phyloP scores from a whole-genome alignment of 2,329 filamentous ascomycete species.

The Coccinonectria pachysandricola region DNA sequence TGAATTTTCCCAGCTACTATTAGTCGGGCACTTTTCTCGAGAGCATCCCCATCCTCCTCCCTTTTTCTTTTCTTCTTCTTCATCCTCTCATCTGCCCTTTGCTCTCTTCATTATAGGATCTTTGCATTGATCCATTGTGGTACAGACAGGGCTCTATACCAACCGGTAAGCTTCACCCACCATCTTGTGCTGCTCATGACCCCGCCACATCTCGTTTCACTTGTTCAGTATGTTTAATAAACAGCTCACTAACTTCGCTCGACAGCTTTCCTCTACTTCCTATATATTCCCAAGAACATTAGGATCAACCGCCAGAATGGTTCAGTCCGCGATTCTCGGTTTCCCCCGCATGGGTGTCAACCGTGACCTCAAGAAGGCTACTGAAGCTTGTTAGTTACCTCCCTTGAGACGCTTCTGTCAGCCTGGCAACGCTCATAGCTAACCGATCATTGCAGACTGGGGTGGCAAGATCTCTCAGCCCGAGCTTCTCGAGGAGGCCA shows the following conservation, averaged over 20 bases:
- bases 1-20: constrained; percentile 14
- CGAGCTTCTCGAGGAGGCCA: constrained; percentile 87
- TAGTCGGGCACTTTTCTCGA: constrained; percentile 13
- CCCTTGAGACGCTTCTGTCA: constrained; percentile 24
- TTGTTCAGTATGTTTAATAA: constrained; percentile 7
- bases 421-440: constrained; percentile 9
- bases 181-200: constrained; percentile 6
- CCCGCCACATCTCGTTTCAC: constrained; percentile 7
- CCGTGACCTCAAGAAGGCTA: constrained; percentile 99
- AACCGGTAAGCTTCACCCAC: constrained; percentile 13
- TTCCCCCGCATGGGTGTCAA: constrained; percentile 98
- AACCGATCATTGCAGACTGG: constrained; percentile 49
- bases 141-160: constrained; percentile 18
- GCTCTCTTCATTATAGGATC: constrained; percentile 16
- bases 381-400: constrained; percentile 64
- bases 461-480: constrained; percentile 85
- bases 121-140: constrained; percentile 18
- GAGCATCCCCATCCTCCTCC: constrained; percentile 10
- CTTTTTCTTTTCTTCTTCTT: constrained; percentile 12
- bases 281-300: constrained; percentile 15
- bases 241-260: too few relatives aligned
- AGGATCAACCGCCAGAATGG: constrained; percentile 39
- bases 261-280: too few relatives aligned
- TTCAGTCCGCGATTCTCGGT: constrained; percentile 74
- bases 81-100: constrained; percentile 13